Conservation (phyloP, 2,329 filamentous ascomycete genomes). For the Xylariaceae sp. region DNA sequence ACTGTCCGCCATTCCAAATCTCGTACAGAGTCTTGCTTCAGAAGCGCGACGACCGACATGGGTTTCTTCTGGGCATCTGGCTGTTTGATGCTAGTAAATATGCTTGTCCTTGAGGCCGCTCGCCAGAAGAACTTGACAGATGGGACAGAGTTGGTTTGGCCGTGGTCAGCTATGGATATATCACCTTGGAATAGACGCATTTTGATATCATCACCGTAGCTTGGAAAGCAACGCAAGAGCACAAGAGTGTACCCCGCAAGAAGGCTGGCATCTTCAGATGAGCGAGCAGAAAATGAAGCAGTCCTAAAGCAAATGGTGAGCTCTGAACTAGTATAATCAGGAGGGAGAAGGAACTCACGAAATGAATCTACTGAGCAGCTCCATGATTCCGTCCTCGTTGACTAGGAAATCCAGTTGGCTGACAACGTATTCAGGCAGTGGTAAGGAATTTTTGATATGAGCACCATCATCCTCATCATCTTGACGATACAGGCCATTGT, state of each 20-base stretch:
- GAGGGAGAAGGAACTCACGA: conserved; percentile 30
- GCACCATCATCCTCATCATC: conserved; percentile 22
- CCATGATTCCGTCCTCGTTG: conserved; percentile 69
- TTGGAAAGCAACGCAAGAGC: conserved; percentile 79
- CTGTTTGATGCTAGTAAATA: conserved; percentile 33
- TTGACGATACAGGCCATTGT: conserved; percentile 36
- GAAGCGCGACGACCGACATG: conserved; percentile 18
- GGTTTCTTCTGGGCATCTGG: conserved; percentile 23
- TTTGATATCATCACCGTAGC: conserved; percentile 78
- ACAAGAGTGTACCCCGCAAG: conserved; percentile 85
- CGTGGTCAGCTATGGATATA: conserved; percentile 37
- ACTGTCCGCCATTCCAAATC: conserved; percentile 82
- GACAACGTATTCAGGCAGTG: conserved; percentile 54
- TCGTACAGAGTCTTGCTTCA: conserved; percentile 30
- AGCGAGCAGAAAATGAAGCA: conserved; percentile 27
- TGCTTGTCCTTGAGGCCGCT: conserved; percentile 41
- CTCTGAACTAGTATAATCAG: not conserved
- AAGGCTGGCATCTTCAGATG: conserved; percentile 60
- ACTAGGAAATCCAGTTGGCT: conserved; percentile 67
- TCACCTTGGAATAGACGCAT: conserved; percentile 89
- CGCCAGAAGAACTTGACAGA: conserved; percentile 85
- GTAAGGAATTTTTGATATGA: conserved; percentile 22
- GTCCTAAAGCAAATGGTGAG: conserved; percentile 27
- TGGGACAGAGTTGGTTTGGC: conserved; percentile 44
- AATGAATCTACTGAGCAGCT: conserved; percentile 45